phyloP scores from a whole-genome alignment of 176 grass and related monocot species.

The Oryza glumipatula region DNA sequence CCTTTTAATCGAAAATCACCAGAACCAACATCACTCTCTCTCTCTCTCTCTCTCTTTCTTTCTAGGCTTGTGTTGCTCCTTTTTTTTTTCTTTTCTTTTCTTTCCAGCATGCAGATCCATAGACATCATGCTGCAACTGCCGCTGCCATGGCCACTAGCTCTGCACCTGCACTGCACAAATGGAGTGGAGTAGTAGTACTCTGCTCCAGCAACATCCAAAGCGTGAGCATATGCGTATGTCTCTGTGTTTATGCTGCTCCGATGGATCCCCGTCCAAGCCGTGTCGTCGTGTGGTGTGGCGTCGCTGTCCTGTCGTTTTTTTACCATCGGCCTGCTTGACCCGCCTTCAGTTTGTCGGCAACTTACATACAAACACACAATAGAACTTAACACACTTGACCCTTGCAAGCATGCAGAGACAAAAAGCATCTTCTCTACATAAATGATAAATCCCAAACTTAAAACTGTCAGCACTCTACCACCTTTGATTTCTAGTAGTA shows the following conservation, averaged over 20 bases:
- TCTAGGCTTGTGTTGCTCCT: not conserved
- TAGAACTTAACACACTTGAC: not conserved
- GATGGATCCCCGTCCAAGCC: not conserved
- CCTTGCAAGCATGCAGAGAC: not conserved
- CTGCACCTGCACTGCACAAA: too few relatives aligned
- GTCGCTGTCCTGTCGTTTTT: not conserved
- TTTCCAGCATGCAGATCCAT: not conserved
- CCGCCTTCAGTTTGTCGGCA: not conserved
- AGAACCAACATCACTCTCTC: too few relatives aligned
- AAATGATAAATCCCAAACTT: not conserved
- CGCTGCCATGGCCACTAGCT: slow-evolving; percentile 20
- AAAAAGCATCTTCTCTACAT: not conserved
- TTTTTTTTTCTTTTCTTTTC: not conserved
- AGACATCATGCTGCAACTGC: slow-evolving; percentile 36
- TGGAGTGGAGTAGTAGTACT: too few relatives aligned
- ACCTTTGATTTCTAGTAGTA: not conserved
- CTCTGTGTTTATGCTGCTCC: not conserved
- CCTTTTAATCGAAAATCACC: not conserved
- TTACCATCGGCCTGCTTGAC: not conserved
- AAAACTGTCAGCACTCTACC: not conserved
- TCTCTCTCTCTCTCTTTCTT: not conserved
- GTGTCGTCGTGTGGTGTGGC: not conserved
- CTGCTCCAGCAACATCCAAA: not conserved
- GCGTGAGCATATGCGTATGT: not conserved
- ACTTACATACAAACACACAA: not conserved